Base-by-base conservation (phyloP, 202 grass and related monocot genomes). In the Panicum hallii region DNA sequence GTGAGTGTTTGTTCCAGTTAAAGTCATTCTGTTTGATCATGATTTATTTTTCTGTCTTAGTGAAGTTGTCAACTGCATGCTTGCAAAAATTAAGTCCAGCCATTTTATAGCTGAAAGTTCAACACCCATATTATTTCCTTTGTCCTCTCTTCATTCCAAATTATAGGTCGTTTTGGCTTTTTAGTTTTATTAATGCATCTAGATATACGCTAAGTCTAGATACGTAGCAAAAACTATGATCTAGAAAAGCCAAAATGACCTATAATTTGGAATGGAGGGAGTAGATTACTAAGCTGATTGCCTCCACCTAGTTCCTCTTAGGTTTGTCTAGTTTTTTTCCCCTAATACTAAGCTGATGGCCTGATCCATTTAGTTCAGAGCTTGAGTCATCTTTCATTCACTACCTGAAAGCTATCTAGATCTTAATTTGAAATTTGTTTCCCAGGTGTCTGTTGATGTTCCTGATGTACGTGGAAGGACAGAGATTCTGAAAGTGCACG, bases 391-490 rank as follows among this genome's bases (percentile, higher is more conserved):
- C 30, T 83, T 52, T 30, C 3, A 67, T 80, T 30, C 13, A 36
- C 16, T 73, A 63, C 71, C 7, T 19, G 63, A 43, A 84, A 40
- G 42, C 11, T 41, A 68, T 23, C 8, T 83, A 16, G n/a, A 78
- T 78, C 38, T 45, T 82, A 41, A 70, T 54, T 49, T 43, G 23
- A 56, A 58, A 84, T 50, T 81, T 84, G 40, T 61, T 90, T 32
- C 49, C 49, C 88, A 99, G 97, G 97, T 99, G 50, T 79, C 82
- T 70, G 97, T 99, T 30, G 97, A 97, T 87, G 93, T 99, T 85
- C 97, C 97, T 83, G 97, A 99, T 90, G 97, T 99, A 23, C 84
- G 91, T 67, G 97, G 97, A 85, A 90, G 97, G 57, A 99, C 97
- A 47, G 97, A 99, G 54, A 99, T 99, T 79, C 84, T 99, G 10